Percentiles rank a stretch among this genome's conserved stretches.
Evolutionary conservation across 192 early-diverging fungal species (phyloP).

Genomic region (Spinellus fusiger): DNA sequence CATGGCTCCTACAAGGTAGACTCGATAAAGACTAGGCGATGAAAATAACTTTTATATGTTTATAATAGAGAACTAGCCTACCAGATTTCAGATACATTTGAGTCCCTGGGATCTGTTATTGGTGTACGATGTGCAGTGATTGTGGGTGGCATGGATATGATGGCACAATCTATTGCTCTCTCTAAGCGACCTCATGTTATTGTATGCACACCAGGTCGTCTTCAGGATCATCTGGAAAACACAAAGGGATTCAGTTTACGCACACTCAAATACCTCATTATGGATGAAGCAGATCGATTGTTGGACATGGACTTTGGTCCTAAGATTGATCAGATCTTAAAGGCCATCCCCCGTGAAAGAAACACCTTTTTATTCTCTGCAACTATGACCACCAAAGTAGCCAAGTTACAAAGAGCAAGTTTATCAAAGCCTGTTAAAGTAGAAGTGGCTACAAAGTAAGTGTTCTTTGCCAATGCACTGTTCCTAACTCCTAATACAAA

Average conservation of each 20-base stretch:
- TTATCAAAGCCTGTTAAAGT: conserved; percentile 90
- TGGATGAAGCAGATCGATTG: conserved; percentile 92
- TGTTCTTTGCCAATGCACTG: neutral
- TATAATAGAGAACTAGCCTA: conserved; percentile 79
- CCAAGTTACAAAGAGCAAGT: conserved; percentile 90
- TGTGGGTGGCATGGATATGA: conserved; percentile 98
- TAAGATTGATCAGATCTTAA: conserved; percentile 93
- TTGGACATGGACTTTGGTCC: conserved; percentile 94
- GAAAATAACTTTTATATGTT: neutral
- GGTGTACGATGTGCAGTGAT: conserved; percentile 89
- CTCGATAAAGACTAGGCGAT: neutral
- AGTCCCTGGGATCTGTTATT: conserved; percentile 83
- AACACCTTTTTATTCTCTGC: conserved; percentile 94
- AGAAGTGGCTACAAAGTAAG: conserved; percentile 87
- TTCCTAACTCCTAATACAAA: neutral
- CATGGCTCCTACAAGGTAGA: conserved; percentile 89
- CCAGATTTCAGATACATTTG: conserved; percentile 91
- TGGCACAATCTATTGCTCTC: conserved; percentile 88
- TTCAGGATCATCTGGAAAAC: conserved; percentile 96
- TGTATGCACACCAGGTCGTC: conserved; percentile 91
- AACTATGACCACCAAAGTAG: conserved; percentile 98
- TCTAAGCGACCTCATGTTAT: conserved; percentile 94
- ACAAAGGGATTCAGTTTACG: conserved; percentile 95
- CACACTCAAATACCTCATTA: conserved; percentile 85
- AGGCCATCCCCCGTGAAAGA: conserved; percentile 86